These are phyloP conservation scores for Daldinia caldariorum DNA, from an alignment of 495 filamentous ascomycete genomes.

Conservation along the genomic window DNA sequence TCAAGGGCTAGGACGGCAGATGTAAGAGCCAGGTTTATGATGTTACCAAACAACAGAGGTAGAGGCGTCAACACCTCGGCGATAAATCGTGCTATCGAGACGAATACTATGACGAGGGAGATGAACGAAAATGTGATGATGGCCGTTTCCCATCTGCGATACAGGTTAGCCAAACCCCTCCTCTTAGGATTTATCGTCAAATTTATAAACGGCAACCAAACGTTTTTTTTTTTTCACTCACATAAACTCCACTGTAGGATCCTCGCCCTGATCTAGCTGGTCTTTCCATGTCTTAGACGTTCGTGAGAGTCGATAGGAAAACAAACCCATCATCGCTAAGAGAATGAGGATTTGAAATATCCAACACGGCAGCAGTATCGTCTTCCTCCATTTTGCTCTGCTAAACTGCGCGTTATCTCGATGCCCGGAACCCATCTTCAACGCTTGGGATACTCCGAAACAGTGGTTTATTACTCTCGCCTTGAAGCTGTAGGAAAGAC, in stretches of 20 bases:
- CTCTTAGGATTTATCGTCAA: neutral
- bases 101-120: slow-evolving; percentile 53
- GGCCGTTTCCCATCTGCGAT: slow-evolving; percentile 56
- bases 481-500: neutral
- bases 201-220: neutral
- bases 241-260: slow-evolving; percentile 59
- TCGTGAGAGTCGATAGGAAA: slow-evolving; percentile 58
- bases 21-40: slow-evolving; percentile 56
- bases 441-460: neutral
- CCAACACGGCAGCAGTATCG: slow-evolving; percentile 55
- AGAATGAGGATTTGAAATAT: slow-evolving; percentile 51
- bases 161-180: slow-evolving; percentile 18
- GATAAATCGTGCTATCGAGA: slow-evolving; percentile 54
- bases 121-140: slow-evolving; percentile 56
- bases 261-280: slow-evolving; percentile 45
- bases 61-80: slow-evolving; percentile 59
- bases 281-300: slow-evolving; percentile 55
- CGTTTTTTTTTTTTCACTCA: slow-evolving; percentile 42
- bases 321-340: slow-evolving; percentile 57
- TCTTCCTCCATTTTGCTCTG: slow-evolving; percentile 55
- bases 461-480: neutral
- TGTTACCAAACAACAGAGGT: slow-evolving; percentile 54
- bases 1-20: slow-evolving; percentile 57
- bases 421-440: slow-evolving; percentile 46
- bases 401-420: slow-evolving; percentile 56